Evolutionary conservation across 345 rosid genomes (phyloP), one percentile per base, ranked within the genome.

Genomic region (Boechera retrofracta): DNA sequence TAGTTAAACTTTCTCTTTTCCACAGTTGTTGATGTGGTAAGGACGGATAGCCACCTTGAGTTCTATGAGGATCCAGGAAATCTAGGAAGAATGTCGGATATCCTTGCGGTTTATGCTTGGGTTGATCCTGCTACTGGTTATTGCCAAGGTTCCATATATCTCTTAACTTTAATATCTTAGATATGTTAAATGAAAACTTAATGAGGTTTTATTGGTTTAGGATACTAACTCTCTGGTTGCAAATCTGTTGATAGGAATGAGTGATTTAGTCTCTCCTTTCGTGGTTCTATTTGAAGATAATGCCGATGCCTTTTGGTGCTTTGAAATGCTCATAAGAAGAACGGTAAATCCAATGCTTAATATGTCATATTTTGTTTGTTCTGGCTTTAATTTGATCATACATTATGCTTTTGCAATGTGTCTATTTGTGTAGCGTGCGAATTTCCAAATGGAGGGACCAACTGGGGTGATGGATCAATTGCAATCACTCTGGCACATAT

Each of bases 301-400:
- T 69, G 94, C 90, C 12, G 98, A 93, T 78, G 98, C 98, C 61
- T 93, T 93, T 85, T 93, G 98, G 98, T 93, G 97, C 87, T 93
- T 93, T 82, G 98, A 91, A 89, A 93, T 93, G 96, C 97, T 93
- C 75, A 75, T 93, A 72, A 88, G 96, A 85, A 89, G 94, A 89
- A 91, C 84, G 94, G 98, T 93, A 89, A 69, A 75, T 45, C 18
- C 44, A 56, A 15, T 16, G 41, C 54, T 61, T 39, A 57, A 54
- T 49, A 60, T 33, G 45, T 61, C 51, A 62, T 35, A 55, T 71
- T 3, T 56, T 61, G 16, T 63, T 8, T 12, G 29, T 16, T 18
- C 5, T 42, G 41, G 77, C 41, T 11, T 29, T 65, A 13, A 2
- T 58, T 15, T 41, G 48, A 38, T n/a, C 11, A 6, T 49, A 35